Evolutionary conservation across 345 rosid genomes (phyloP).

Genomic region (Corchorus olitorius): DNA sequence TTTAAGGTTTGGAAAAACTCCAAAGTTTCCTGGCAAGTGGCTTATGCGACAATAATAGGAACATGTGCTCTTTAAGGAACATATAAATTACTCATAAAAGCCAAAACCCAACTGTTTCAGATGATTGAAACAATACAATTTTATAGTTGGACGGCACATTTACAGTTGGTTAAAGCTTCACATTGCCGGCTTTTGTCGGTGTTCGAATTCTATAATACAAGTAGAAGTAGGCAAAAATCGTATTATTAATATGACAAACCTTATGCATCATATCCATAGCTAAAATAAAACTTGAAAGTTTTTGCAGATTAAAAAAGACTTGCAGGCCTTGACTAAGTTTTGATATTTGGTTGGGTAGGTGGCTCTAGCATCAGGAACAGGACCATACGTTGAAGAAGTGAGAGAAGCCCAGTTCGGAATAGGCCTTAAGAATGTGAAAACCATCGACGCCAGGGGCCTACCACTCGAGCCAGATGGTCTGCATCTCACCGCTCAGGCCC

Average conservation of each 20-base stretch:
- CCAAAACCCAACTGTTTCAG: not conserved
- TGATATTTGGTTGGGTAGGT: constrained; percentile 48
- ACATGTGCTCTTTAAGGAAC: not conserved
- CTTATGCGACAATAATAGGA: not conserved
- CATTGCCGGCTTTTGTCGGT: not conserved
- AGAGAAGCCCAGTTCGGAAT: constrained; percentile 63
- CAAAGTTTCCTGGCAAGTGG: not conserved
- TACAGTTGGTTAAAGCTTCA: not conserved
- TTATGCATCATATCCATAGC: no score
- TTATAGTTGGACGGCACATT: not conserved
- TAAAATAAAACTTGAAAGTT: not conserved
- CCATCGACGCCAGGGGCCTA: constrained; percentile 77
- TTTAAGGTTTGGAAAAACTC: not conserved
- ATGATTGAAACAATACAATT: not conserved
- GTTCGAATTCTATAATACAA: not conserved
- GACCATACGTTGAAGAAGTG: constrained; percentile 53
- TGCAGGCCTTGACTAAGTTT: not conserved
- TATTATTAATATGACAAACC: not conserved
- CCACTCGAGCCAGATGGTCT: constrained; percentile 65
- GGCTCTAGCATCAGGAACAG: constrained; percentile 64
- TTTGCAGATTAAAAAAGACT: not conserved
- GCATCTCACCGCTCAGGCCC: constrained; percentile 72
- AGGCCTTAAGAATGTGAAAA: constrained; percentile 48
- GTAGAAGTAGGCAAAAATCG: not conserved
- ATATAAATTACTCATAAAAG: not conserved